Evolutionary conservation across 1,284 basidiomycete genomes (phyloP).

Genomic region (Albatrellus sp.): DNA sequence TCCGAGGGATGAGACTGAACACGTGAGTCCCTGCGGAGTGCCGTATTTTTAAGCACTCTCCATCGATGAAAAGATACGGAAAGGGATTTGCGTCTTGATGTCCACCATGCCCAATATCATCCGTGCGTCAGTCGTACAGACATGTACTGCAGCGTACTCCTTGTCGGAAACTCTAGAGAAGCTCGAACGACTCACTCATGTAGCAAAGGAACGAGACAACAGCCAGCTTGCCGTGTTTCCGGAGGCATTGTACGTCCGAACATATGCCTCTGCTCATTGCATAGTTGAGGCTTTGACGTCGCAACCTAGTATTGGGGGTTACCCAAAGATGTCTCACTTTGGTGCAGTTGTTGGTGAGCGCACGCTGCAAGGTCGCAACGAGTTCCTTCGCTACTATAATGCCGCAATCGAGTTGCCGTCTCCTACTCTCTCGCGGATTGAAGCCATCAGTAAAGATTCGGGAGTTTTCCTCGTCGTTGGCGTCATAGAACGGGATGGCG

Average conservation of each 20-base stretch:
- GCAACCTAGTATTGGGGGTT: slow-evolving; percentile 45
- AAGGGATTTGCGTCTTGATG: neutral
- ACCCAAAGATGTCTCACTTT: slow-evolving; percentile 53
- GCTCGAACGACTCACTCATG: slow-evolving; percentile 34
- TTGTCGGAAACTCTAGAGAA: slow-evolving; percentile 43
- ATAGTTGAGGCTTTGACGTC: neutral
- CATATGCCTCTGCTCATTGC: slow-evolving; percentile 8
- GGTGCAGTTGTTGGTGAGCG: slow-evolving; percentile 46
- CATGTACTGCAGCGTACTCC: slow-evolving; percentile 40
- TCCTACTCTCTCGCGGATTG: slow-evolving; percentile 34
- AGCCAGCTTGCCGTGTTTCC: slow-evolving; percentile 58
- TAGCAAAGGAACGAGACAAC: slow-evolving; percentile 38
- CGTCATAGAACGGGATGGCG: slow-evolving; percentile 52
- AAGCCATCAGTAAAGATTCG: slow-evolving; percentile 34
- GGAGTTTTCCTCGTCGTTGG: slow-evolving; percentile 57
- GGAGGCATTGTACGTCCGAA: slow-evolving; percentile 52
- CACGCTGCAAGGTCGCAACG: slow-evolving; percentile 40
- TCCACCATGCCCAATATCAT: slow-evolving; percentile 14
- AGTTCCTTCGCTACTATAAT: slow-evolving; percentile 43
- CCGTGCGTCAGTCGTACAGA: slow-evolving; percentile 42
- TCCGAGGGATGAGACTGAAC: too few relatives aligned
- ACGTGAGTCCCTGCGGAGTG: neutral
- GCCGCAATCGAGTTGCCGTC: slow-evolving; percentile 50
- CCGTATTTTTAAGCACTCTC: neutral
- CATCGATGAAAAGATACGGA: neutral